Percentiles rank a stretch among this genome's conserved stretches.
Conservation (phyloP, 1,139 yeast species). For the Yamadazyma sp. region DNA sequence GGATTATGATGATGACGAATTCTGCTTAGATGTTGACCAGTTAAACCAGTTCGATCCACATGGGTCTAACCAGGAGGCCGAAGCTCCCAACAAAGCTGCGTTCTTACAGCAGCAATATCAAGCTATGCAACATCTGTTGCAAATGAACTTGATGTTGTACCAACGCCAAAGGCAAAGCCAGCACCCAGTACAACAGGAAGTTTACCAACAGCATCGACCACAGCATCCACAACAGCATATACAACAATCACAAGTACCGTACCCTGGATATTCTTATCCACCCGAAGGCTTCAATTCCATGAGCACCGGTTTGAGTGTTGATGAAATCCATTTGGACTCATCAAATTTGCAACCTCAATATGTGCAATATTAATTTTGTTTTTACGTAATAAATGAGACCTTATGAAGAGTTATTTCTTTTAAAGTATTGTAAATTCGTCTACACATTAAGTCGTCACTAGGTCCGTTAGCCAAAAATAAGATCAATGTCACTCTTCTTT, state of each 20-base stretch:
- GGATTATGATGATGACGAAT: conserved; percentile 49
- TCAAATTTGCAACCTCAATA: conserved; percentile 15
- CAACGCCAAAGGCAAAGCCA: conserved; percentile 9
- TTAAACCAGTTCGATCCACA: conserved; percentile 21
- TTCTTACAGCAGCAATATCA: conserved; percentile 9
- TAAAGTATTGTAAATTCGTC: no score
- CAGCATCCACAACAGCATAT: conserved; percentile 9
- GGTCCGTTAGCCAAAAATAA: conserved; percentile 56
- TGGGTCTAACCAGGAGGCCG: conserved; percentile 2
- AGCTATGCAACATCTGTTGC: conserved; percentile 11
- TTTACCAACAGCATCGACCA: conserved; percentile 5
- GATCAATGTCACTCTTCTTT: conserved; percentile 56
- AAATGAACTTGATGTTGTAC: conserved; percentile 12
- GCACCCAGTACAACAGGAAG: conserved; percentile 5
- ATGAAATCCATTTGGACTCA: conserved; percentile 13
- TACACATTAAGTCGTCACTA: background rate
- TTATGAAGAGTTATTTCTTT: background rate
- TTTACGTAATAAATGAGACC: conserved; percentile 3
- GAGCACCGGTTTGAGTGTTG: conserved; percentile 10
- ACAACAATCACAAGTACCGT: conserved; percentile 3
- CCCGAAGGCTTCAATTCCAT: conserved; percentile 4
- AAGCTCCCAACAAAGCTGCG: conserved; percentile 1
- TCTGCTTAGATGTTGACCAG: conserved; percentile 47
- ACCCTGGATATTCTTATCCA: background rate
- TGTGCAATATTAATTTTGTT: conserved; percentile 15